Evolutionary conservation across 2,329 filamentous ascomycete species (phyloP).

Genomic region (Penicillium brasilianum): DNA sequence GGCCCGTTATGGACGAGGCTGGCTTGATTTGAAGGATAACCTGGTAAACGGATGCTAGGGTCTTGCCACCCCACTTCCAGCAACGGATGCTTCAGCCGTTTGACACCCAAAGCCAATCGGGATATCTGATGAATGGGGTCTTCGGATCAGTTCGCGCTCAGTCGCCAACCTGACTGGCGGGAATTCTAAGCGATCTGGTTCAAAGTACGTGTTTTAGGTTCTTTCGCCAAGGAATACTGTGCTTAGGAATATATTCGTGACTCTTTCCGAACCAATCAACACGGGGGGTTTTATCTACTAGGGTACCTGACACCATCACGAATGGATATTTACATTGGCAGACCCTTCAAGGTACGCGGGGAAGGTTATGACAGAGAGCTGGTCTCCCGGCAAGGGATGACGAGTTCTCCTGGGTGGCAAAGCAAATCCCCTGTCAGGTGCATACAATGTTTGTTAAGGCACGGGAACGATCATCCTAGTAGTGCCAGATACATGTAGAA

Average conservation of each 20-base stretch:
- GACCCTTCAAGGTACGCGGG: background rate
- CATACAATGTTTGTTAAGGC: background rate
- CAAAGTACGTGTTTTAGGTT: background rate
- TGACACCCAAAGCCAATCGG: background rate
- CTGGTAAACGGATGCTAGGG: background rate
- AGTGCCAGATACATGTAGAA: background rate
- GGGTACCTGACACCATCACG: background rate
- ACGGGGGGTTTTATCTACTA: background rate
- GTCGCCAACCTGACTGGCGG: background rate
- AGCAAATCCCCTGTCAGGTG: background rate
- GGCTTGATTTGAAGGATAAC: background rate
- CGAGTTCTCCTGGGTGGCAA: background rate
- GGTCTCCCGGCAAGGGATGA: background rate
- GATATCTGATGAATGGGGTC: background rate
- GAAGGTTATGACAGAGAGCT: background rate
- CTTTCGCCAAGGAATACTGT: background rate
- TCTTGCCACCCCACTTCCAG: background rate
- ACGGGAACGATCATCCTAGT: background rate
- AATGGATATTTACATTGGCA: background rate
- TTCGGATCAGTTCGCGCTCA: background rate
- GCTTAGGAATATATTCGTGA: background rate
- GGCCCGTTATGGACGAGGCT: background rate
- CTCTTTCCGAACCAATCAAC: background rate
- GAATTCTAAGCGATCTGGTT: background rate
- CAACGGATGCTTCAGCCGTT: constrained; percentile 1